phyloP scores from a whole-genome alignment of 73 alveolate species.

The Diophrys appendiculata region DNA sequence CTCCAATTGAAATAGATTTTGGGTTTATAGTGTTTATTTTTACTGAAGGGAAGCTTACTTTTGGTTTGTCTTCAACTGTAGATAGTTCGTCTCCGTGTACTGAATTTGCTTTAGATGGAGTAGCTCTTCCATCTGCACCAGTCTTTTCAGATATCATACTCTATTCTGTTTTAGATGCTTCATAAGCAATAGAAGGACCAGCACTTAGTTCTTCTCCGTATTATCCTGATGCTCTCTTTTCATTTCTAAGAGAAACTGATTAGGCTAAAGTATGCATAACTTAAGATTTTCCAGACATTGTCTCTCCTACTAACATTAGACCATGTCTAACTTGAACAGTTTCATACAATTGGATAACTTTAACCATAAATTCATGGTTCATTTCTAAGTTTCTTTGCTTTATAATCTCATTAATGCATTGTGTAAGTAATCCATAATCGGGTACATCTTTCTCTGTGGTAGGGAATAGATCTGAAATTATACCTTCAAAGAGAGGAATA shows the following conservation, averaged over 20 bases:
- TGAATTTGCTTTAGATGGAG: too few relatives aligned
- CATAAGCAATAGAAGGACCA: slow-evolving; percentile 44
- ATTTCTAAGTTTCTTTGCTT: slow-evolving; percentile 29
- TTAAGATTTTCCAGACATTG: slow-evolving; percentile 94
- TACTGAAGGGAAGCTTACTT: slow-evolving; percentile 44
- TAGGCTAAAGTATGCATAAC: slow-evolving; percentile 69
- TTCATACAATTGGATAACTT: slow-evolving; percentile 91
- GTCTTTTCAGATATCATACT: too few relatives aligned
- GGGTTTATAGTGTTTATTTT: slow-evolving; percentile 90
- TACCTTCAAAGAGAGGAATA: slow-evolving; percentile 94
- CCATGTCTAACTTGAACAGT: slow-evolving; percentile 98
- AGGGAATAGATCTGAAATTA: slow-evolving; percentile 95
- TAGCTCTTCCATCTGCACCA: too few relatives aligned
- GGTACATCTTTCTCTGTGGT: slow-evolving; percentile 82
- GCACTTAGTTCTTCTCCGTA: slow-evolving; percentile 53
- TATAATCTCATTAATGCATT: neutral
- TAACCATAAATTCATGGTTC: slow-evolving; percentile 78
- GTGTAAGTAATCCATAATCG: slow-evolving; percentile 44
- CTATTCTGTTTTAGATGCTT: slow-evolving; percentile 7
- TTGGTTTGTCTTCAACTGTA: slow-evolving; percentile 23
- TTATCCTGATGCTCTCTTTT: slow-evolving; percentile 61
- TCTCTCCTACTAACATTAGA: slow-evolving; percentile 97
- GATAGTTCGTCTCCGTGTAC: too few relatives aligned
- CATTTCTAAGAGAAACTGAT: slow-evolving; percentile 38
- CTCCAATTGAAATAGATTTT: slow-evolving; percentile 89